Evolutionary conservation across 345 rosid genomes (phyloP).

Genomic region (Arabidopsis arenosa): DNA sequence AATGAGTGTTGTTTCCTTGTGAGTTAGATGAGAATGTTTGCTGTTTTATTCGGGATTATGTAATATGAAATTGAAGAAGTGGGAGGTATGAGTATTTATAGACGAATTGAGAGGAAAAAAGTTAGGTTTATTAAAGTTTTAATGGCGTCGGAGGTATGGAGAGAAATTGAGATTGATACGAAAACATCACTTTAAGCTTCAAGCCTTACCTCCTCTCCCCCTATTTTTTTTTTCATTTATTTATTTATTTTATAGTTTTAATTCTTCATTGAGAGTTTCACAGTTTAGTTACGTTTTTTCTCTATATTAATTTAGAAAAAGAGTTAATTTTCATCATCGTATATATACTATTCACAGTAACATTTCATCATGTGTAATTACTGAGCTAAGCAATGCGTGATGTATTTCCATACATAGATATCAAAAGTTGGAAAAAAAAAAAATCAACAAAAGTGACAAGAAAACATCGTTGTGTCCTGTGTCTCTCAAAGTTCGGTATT

Average conservation of each 20-base stretch:
- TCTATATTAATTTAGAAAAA: neutral
- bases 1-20: slow-evolving; percentile 17
- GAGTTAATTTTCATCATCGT: slow-evolving; percentile 4
- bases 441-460: slow-evolving; percentile 17
- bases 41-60: neutral
- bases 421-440: neutral
- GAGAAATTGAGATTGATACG: slow-evolving; percentile 45
- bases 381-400: slow-evolving; percentile 34
- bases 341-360: slow-evolving; percentile 29
- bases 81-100: slow-evolving; percentile 39
- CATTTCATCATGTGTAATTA: slow-evolving; percentile 34
- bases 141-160: slow-evolving; percentile 46
- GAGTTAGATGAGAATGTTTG: slow-evolving; percentile 18
- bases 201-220: slow-evolving; percentile 25
- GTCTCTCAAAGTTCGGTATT: slow-evolving; percentile 37
- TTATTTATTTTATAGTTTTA: neutral
- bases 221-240: neutral
- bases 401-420: slow-evolving; percentile 30
- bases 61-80: slow-evolving; percentile 26
- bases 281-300: neutral
- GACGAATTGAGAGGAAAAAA: slow-evolving; percentile 16
- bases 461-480: slow-evolving; percentile 14
- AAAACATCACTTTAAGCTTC: slow-evolving; percentile 34
- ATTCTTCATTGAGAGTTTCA: slow-evolving; percentile 10
- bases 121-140: slow-evolving; percentile 37